Percentiles rank a stretch among this genome's conserved stretches.
Conservation (phyloP, 1,139 yeast species). For the Diutina scorzettiae region DNA sequence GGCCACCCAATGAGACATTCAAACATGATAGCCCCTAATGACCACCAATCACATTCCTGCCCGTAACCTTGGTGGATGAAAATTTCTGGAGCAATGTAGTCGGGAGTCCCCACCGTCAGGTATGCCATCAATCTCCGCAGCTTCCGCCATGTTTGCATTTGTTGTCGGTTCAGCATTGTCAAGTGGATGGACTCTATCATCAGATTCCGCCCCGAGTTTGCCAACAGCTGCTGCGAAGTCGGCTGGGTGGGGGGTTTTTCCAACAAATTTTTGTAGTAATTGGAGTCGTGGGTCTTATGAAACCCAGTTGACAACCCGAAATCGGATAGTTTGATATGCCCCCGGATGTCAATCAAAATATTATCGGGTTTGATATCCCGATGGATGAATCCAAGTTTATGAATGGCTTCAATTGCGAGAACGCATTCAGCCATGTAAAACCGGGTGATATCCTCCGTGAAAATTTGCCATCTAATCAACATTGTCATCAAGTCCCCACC, state of each 20-base stretch:
- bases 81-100: conserved; percentile 96
- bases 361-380: conserved; percentile 76
- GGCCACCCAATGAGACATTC: conserved; percentile 99
- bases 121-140: conserved; percentile 95
- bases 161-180: conserved; percentile 93
- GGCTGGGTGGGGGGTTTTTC: conserved; percentile 38
- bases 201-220: conserved; percentile 44
- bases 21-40: conserved; percentile 96
- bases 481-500: conserved; percentile 85
- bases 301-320: conserved; percentile 81
- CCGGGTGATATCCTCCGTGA: conserved; percentile 74
- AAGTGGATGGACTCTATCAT: conserved; percentile 91
- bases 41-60: conserved; percentile 99
- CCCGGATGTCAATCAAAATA: conserved; percentile 66
- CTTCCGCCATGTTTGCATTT: conserved; percentile 97
- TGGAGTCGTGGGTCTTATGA: conserved; percentile 76
- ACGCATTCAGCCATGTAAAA: conserved; percentile 85
- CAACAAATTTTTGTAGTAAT: conserved; percentile 58
- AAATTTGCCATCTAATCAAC: conserved; percentile 79
- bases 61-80: conserved; percentile 96
- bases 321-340: conserved; percentile 69
- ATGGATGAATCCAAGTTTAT: conserved; percentile 68
- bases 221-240: conserved; percentile 7
- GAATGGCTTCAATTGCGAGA: conserved; percentile 72
- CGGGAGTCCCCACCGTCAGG: conserved; percentile 98